These are phyloP conservation scores for Phlebiopsis flavidoalba DNA, from an alignment of 768 basidiomycete genomes.

Conservation along the genomic window DNA sequence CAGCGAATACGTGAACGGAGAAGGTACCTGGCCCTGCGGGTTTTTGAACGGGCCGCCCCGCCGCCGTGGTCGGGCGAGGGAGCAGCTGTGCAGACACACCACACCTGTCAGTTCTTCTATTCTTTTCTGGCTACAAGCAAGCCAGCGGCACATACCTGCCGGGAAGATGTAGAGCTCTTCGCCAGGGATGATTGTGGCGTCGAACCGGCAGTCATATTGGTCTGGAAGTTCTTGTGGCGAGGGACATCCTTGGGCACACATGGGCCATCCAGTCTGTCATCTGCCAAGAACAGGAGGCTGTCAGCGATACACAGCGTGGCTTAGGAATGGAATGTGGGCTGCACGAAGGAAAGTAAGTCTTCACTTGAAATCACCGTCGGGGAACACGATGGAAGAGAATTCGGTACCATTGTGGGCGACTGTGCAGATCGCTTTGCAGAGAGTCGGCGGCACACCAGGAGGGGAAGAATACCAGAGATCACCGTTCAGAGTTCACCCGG, in stretches of 20 bases:
- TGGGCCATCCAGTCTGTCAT: constrained; percentile 54
- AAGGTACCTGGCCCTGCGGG: constrained; percentile 41
- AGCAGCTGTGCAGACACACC: constrained; percentile 36
- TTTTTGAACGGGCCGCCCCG: constrained; percentile 41
- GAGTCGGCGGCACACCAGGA: constrained; percentile 47
- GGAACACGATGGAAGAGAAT: constrained; percentile 50
- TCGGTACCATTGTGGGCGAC: constrained; percentile 43
- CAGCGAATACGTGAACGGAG: constrained; percentile 50
- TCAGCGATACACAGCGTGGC: neutral
- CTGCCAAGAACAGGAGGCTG: constrained; percentile 17
- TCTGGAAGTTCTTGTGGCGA: constrained; percentile 51
- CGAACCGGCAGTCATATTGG: constrained; percentile 33
- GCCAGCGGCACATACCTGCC: constrained; percentile 39
- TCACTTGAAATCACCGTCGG: constrained; percentile 47
- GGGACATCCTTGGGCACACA: constrained; percentile 48
- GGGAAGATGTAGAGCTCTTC: constrained; percentile 52
- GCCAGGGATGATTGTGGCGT: constrained; percentile 38
- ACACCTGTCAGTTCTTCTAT: constrained; percentile 46
- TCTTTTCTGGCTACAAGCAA: constrained; percentile 49
- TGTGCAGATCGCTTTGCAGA: constrained; percentile 37
- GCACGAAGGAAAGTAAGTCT: constrained; percentile 45
- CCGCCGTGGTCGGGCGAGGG: constrained; percentile 23
- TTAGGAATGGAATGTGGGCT: neutral
- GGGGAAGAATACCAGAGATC: constrained; percentile 57
- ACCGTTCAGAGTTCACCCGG: no score